Evolutionary conservation across 108 stramenopile species (phyloP).

Genomic region (Craspedostauros australis): DNA sequence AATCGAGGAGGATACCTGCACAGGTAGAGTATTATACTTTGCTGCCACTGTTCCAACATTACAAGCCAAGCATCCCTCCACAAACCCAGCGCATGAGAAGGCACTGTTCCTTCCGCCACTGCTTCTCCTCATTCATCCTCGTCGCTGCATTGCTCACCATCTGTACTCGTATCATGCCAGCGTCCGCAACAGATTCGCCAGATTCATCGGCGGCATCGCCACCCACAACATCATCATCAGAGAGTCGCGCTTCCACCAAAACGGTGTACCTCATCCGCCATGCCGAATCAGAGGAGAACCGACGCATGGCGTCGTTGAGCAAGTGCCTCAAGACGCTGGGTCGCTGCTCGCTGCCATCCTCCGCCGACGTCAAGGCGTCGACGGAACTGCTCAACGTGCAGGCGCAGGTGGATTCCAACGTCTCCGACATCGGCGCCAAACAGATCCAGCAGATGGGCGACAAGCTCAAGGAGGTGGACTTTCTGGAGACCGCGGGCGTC

Average conservation of each 20-base stretch:
- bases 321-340: conserved; percentile 20
- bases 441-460: conserved; percentile 46
- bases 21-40: no score
- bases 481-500: conserved; percentile 30
- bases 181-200: no score
- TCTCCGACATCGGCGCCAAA: conserved; percentile 31
- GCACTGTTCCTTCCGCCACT: no score
- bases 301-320: conserved; percentile 27
- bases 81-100: no score
- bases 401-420: conserved; percentile 56
- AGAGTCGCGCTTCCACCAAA: conserved; percentile 11
- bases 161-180: no score
- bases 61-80: no score
- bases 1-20: background rate
- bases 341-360: conserved; percentile 32
- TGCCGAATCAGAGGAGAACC: conserved; percentile 74
- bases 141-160: no score
- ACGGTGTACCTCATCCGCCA: conserved; percentile 70
- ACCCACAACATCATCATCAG: no score
- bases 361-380: conserved; percentile 24
- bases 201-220: no score
- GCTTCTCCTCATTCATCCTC: no score
- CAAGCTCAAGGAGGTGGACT: conserved; percentile 30
- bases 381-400: conserved; percentile 45
- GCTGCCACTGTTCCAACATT: no score